These are phyloP conservation scores for Maudiozyma saulgeensis DNA, from an alignment of 805 yeast genomes.

Conservation along the genomic window DNA sequence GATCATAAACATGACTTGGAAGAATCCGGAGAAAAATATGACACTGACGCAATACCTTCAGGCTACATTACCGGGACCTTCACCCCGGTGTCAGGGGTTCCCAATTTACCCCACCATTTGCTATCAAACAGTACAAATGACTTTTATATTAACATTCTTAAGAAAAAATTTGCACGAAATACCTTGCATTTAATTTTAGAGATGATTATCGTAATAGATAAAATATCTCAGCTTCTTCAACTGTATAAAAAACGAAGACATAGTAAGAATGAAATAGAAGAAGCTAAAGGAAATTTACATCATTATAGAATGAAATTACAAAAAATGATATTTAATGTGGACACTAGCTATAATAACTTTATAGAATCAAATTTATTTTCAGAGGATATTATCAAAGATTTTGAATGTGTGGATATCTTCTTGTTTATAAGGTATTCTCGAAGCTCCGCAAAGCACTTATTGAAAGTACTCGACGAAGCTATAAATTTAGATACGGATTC, in stretches of 20 bases:
- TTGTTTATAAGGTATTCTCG: slow-evolving; percentile 34
- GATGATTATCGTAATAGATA: slow-evolving; percentile 26
- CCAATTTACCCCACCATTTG: neutral
- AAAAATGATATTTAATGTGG: slow-evolving; percentile 27
- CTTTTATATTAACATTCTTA: slow-evolving; percentile 26
- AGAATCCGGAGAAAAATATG: neutral
- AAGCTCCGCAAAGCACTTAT: slow-evolving; percentile 32
- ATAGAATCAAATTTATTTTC: slow-evolving; percentile 30
- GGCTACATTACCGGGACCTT: neutral
- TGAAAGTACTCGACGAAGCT: slow-evolving; percentile 21
- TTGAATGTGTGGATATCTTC: slow-evolving; percentile 32
- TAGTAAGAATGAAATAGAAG: slow-evolving; percentile 2
- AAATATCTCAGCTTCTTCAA: slow-evolving; percentile 13
- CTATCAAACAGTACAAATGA: slow-evolving; percentile 1
- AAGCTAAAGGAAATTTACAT: slow-evolving; percentile 10
- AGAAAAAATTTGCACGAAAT: slow-evolving; percentile 27
- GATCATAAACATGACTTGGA: neutral
- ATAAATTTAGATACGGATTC: slow-evolving; percentile 14
- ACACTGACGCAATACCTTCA: neutral
- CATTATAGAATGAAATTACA: slow-evolving; percentile 11
- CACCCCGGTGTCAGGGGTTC: neutral
- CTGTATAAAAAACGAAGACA: slow-evolving; percentile 1
- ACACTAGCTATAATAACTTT: slow-evolving; percentile 29
- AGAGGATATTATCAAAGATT: slow-evolving; percentile 29
- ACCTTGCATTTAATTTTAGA: slow-evolving; percentile 24